A percentile compares a stretch with the other conserved stretches of the same genome.
phyloP scores from a whole-genome alignment of 78 protist genomes.

The Monosiga brevicollis region DNA sequence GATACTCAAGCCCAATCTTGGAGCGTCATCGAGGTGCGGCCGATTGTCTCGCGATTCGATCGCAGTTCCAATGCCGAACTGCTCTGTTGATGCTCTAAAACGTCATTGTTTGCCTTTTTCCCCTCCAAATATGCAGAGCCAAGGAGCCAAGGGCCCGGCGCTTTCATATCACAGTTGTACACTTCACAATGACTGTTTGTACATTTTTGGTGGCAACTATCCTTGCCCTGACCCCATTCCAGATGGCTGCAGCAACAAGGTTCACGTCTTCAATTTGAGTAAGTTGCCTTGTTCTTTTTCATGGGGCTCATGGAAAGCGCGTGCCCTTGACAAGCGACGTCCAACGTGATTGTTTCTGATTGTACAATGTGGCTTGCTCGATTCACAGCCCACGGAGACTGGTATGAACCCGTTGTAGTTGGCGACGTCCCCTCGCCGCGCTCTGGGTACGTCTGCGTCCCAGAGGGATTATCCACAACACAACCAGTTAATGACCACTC shows the following conservation, averaged over 20 bases:
- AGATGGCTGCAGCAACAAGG: not conserved
- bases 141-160: not conserved
- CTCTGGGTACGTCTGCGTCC: not conserved
- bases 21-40: not conserved
- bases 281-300: too few relatives aligned
- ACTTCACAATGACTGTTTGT: not conserved
- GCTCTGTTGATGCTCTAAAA: not conserved
- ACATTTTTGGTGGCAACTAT: not conserved
- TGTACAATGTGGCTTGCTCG: not conserved
- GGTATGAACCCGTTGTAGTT: not conserved
- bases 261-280: not conserved
- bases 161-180: not conserved
- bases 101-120: not conserved
- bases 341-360: too few relatives aligned
- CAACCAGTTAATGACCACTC: too few relatives aligned
- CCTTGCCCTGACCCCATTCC: not conserved
- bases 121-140: not conserved
- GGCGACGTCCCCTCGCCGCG: not conserved
- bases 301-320: too few relatives aligned
- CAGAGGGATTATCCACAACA: too few relatives aligned
- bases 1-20: not conserved
- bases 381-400: not conserved
- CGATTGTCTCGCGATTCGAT: too few relatives aligned
- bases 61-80: too few relatives aligned
- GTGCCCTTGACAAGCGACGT: too few relatives aligned